A percentile compares a stretch with the other conserved stretches of the same genome.
Conservation (phyloP, 1,284 basidiomycete species). For the Thecaphora frezii region DNA sequence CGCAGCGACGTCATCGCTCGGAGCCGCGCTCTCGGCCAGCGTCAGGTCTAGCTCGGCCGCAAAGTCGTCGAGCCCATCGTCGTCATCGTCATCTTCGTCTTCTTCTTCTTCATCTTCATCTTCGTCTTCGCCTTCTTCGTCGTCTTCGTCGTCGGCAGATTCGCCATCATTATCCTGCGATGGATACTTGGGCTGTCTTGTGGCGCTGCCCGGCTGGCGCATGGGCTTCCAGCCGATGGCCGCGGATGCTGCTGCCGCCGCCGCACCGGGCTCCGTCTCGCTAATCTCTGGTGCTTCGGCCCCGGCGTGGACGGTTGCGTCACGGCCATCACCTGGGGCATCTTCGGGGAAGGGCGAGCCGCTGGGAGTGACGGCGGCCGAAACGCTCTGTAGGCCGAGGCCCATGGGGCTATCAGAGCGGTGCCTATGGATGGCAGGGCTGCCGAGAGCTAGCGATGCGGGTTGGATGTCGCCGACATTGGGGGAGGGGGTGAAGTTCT, state of each 20-base stretch:
- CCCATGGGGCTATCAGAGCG: neutral
- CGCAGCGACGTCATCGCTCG: neutral
- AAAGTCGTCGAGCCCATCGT: constrained; percentile 32
- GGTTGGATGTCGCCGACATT: too few species aligned
- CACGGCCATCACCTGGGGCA: too few species aligned
- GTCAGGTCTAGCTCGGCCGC: constrained; percentile 36
- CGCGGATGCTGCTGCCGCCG: too few species aligned
- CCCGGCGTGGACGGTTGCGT: too few species aligned
- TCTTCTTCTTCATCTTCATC: constrained; percentile 3
- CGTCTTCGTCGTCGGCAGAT: constrained; percentile 1
- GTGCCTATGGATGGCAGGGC: neutral
- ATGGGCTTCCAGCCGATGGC: neutral
- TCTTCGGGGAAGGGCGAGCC: constrained; percentile 16
- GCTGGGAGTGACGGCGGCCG: constrained; percentile 20
- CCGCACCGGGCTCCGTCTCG: too few species aligned
- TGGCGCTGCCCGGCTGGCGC: too few species aligned
- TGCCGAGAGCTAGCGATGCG: too few species aligned
- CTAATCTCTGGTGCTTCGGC: too few species aligned
- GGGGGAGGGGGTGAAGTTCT: neutral
- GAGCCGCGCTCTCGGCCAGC: constrained; percentile 11
- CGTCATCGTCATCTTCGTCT: constrained; percentile 10
- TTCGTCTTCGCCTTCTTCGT: neutral
- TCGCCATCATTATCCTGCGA: neutral
- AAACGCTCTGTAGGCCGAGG: constrained; percentile 23
- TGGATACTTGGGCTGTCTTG: neutral